phyloP scores from a whole-genome alignment of 2,329 filamentous ascomycete genomes.

The Colletotrichum lentis region DNA sequence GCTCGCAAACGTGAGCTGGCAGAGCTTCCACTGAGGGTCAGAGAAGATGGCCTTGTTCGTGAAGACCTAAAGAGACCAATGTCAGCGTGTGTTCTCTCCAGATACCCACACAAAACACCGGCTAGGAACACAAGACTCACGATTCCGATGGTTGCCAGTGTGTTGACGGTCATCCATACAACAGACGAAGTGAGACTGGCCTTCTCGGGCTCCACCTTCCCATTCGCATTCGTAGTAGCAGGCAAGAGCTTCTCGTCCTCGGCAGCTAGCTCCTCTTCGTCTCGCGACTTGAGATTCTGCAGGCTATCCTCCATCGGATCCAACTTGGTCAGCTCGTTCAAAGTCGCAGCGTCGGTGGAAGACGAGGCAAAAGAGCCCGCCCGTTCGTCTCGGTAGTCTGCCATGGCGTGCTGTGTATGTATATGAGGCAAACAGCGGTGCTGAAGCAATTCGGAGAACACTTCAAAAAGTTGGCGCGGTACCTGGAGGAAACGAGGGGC shows the following conservation, averaged over 20 bases:
- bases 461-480: neutral
- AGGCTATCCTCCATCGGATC: slow-evolving; percentile 46
- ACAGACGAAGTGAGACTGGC: slow-evolving; percentile 51
- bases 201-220: slow-evolving; percentile 49
- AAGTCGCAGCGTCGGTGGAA: slow-evolving; percentile 46
- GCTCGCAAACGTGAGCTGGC: slow-evolving; percentile 71
- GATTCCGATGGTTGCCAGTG: slow-evolving; percentile 69
- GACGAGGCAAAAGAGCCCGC: slow-evolving; percentile 48
- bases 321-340: slow-evolving; percentile 48
- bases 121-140: slow-evolving; percentile 49
- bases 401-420: slow-evolving; percentile 38
- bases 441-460: neutral
- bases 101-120: neutral
- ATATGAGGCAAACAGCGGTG: neutral
- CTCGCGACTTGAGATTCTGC: slow-evolving; percentile 44
- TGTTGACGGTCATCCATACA: slow-evolving; percentile 69
- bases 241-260: slow-evolving; percentile 54
- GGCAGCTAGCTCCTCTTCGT: slow-evolving; percentile 50
- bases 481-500: neutral
- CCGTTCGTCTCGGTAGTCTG: slow-evolving; percentile 41
- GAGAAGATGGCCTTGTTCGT: slow-evolving; percentile 76
- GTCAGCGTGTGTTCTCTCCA: slow-evolving; percentile 24
- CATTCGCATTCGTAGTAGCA: slow-evolving; percentile 42
- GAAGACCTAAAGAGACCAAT: slow-evolving; percentile 61
- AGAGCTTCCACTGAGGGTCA: slow-evolving; percentile 66